A percentile compares a stretch with the other conserved stretches of the same genome.
phyloP scores from a whole-genome alignment of 73 alveolate species.

The Uronychia binucleata region DNA sequence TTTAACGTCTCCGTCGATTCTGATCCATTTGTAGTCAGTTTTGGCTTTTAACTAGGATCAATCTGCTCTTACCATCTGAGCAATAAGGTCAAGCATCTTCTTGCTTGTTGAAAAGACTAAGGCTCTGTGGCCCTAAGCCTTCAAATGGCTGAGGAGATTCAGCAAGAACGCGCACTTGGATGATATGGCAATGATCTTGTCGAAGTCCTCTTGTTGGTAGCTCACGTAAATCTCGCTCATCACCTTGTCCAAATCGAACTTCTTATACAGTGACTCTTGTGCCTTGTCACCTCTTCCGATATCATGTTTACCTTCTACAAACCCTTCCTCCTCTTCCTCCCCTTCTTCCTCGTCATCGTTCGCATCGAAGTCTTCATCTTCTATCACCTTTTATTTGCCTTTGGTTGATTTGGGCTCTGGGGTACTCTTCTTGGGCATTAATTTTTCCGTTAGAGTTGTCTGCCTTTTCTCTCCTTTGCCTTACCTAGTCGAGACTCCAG shows the following conservation, averaged over 20 bases:
- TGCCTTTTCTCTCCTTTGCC: background rate
- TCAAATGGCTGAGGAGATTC: slow-evolving; percentile 59
- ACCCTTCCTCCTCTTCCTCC: slow-evolving; percentile 7
- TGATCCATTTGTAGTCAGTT: slow-evolving; percentile 48
- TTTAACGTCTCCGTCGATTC: slow-evolving; percentile 83
- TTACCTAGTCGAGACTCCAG: too few species aligned
- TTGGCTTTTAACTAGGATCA: background rate
- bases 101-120: slow-evolving; percentile 72
- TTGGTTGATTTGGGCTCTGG: slow-evolving; percentile 5
- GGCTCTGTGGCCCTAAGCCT: slow-evolving; percentile 68
- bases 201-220: slow-evolving; percentile 17
- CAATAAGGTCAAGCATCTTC: slow-evolving; percentile 71
- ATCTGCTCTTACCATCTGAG: slow-evolving; percentile 56
- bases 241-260: slow-evolving; percentile 28
- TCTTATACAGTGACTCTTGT: slow-evolving; percentile 5
- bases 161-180: slow-evolving; percentile 69
- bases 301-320: slow-evolving; percentile 4
- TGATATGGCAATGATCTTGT: slow-evolving; percentile 60
- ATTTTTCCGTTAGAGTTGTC: slow-evolving; percentile 12
- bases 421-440: slow-evolving; percentile 15
- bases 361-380: background rate
- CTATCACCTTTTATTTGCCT: slow-evolving; percentile 15
- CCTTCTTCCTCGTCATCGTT: slow-evolving; percentile 22
- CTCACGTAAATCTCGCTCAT: slow-evolving; percentile 22
- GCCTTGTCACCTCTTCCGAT: background rate